Percentiles rank a stretch among this genome's conserved stretches.
phyloP scores from a whole-genome alignment of 306 rosid species.

The peach (Prunus persica) region DNA sequence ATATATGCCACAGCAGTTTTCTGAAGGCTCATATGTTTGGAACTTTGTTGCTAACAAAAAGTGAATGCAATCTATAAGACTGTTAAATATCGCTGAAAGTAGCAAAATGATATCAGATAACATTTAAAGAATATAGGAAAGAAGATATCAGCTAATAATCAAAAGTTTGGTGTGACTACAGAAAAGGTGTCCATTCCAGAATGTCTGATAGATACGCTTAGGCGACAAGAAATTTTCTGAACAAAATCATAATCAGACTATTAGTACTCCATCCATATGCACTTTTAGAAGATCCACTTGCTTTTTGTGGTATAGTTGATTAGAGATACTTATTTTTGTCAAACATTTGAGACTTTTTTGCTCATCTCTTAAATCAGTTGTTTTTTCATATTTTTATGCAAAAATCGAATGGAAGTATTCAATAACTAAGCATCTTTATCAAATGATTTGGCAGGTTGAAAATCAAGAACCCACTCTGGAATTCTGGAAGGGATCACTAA shows the following conservation, averaged over 20 bases:
- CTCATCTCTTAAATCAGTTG: not conserved
- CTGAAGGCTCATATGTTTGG: no score
- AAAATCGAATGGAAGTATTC: constrained; percentile 2
- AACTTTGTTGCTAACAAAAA: no score
- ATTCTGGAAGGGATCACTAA: constrained; percentile 74
- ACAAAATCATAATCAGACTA: not conserved
- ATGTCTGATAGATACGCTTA: no score
- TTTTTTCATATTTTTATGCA: not conserved
- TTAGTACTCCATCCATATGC: not conserved
- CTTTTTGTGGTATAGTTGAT: not conserved
- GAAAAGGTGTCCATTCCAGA: no score
- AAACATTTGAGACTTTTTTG: not conserved
- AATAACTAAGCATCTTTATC: constrained; percentile 13
- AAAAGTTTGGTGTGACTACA: no score
- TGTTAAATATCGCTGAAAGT: no score
- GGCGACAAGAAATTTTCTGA: not conserved
- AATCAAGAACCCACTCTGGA: constrained; percentile 55
- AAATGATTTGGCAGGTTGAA: constrained; percentile 64
- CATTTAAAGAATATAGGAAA: no score
- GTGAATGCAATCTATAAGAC: no score
- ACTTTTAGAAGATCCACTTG: not conserved
- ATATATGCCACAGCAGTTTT: no score
- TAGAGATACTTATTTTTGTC: not conserved
- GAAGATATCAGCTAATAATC: no score
- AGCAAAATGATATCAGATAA: no score